Evolutionary conservation across 1,284 basidiomycete genomes (phyloP), one percentile per base, ranked within the genome.

Genomic region (Tylopilus sp.): DNA sequence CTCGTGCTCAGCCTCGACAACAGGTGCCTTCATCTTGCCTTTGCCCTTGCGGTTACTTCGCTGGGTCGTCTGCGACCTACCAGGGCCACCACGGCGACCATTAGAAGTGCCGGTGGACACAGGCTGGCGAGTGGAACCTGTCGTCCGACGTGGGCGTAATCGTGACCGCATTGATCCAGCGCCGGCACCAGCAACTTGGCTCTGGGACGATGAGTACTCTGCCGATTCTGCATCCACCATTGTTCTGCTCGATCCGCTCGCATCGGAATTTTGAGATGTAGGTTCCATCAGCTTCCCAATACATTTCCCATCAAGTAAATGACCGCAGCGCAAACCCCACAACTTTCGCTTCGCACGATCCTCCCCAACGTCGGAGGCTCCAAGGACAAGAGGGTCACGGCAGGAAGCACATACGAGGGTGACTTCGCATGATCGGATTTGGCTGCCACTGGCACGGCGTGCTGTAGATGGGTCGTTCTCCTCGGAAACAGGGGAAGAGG

Each of bases 301-400:
- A 69, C 92, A 94, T 73, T 90, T 91, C 54, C 91, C 92, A 69
- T 94, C 92, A 4, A 94, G 82, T 70, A 94, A 78, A 72, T 94
- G 92, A 0, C 92, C 92, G 64, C 92, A 94, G 49, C 90, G 82
- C 62, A 94, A 77, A 3, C 85, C 87, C 91, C 91, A 93, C 6
- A 93, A 78, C 54, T 84, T 82, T 61, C 82, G 79, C 47, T 76
- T 77, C 54, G 79, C 79, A 29, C 72, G 75, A 53, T 77, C 81
- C 38, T 80, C 79, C 29, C 77, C 78, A n/a, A 72, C 67, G 15
- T 79, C 79, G 4, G 76, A 76, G 16, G 77, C 77, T 29, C 78
- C 79, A 19, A 82, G 71, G 32, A 89, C 74, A 6, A 93, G 81
- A 0, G 89, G 87, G 61, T 89, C 86, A 38, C 82, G 75, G 69